Evolutionary conservation across 768 basidiomycete genomes (phyloP), one percentile per base, ranked within the genome.

Genomic region (Sarcomyxa edulis): DNA sequence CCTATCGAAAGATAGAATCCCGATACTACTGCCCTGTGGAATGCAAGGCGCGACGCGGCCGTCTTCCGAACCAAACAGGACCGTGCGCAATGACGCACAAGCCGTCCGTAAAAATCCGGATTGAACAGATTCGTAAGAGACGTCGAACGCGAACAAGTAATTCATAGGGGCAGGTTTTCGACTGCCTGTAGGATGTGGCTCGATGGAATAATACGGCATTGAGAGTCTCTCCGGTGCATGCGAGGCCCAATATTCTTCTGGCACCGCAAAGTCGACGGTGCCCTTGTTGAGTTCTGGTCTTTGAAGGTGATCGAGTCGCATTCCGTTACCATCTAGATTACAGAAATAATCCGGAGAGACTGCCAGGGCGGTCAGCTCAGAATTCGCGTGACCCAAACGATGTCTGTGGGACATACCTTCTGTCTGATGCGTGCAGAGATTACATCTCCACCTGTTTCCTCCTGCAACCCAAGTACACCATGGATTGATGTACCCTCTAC

Each of bases 401-500:
- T 29, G n/a, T n/a, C n/a, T n/a, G 19, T 32, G 39, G 37, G 23
- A 52, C 83, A 49, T 48, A 94, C 95, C 93, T 66, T 79, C 72
- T n/a, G 87, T 91, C 52, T 85, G 78, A 47, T 81, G 74, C 2
- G 68, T 62, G 61, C 96, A 99, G 11, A 99, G 56, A 67, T 98
- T 98, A 58, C 96, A 99, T 50, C 72, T 80, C 90, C 94, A 99
- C 48, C 71, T 78, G 42, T 73, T 71, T 5, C 96, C 96, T 3
- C 87, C 87, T 7, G 84, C 74, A 14, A 74, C 62, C 81, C 90
- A 99, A 18, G 66, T 66, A 58, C 84, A 91, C 92, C 92, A 98
- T 0, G 93, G 86, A 53, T 97, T 98, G 49, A 99, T 70, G 58
- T 98, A 99, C 0, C 73, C 89, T 48, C 89, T 72, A 59, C 96